Base-by-base conservation (phyloP, 2,329 filamentous ascomycete genomes). In the Falciphora oryzae region DNA sequence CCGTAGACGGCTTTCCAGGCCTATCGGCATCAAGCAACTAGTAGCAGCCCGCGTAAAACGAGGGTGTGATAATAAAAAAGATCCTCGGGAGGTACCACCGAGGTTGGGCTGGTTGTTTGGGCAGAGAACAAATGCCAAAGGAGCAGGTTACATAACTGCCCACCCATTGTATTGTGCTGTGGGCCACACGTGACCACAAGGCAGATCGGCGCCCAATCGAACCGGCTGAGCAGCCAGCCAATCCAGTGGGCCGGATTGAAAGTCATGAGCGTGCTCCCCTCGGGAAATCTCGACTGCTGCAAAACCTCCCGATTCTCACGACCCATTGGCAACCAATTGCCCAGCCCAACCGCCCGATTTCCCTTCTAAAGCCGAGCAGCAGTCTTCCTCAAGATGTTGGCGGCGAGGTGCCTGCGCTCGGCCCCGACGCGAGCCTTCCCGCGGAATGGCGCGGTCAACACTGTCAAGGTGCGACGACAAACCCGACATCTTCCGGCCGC, bases 331-430 rank as follows among this genome's bases (percentile, higher is more conserved):
- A 73, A 71, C 71, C 74, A 73, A 75, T 75, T 76, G 75, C 74
- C 74, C 71, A 72, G 71, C 73, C 72, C 69, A 69, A 68, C 69
- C 72, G 67, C 71, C 69, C 70, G 70, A 72, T 70, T 70, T 68
- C 69, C 68, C 70, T 73, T 72, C 72, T 72, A 65, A 69, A 73
- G 73, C 75, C 73, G 73, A 76, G 76, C 72, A 78, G 75, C 74
- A 76, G 74, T 72, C 62, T 58, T 53, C 56, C 50, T 57, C 85
- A 90, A 80, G 78, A 97, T 98, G 94, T 89, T 97, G 86, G 90
- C 92, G 83, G 91, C 93, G 86, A 92, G 93, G 81, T 88, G 88
- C 82, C 83, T 96, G 85, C 92, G 92, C 85, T 88, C 91, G 79
- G 86, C 90, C 85, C 88, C 91, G 79, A 86, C 90, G 87, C 93